Percentiles rank a stretch among this genome's conserved stretches.
phyloP scores from a whole-genome alignment of 164 flowering plant species.

The Berberis thunbergii region DNA sequence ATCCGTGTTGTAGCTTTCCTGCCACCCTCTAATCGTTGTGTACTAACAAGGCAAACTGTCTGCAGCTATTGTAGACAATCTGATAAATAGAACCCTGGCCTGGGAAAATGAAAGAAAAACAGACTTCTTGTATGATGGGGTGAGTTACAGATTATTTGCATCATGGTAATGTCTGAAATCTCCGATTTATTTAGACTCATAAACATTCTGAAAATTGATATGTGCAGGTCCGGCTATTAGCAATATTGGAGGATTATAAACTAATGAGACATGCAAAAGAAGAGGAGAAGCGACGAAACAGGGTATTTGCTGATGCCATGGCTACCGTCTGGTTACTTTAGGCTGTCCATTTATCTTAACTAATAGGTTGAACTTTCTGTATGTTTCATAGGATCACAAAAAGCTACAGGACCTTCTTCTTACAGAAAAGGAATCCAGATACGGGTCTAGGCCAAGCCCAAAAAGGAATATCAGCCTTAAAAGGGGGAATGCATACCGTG shows the following conservation, averaged over 20 bases:
- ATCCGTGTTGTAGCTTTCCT: background rate
- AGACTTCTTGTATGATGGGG: conserved; percentile 79
- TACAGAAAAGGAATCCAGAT: conserved; percentile 75
- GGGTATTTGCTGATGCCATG: conserved; percentile 34
- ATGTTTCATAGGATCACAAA: conserved; percentile 66
- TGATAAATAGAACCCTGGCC: conserved; percentile 52
- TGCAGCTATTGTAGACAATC: conserved; percentile 73
- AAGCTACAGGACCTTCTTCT: conserved; percentile 78
- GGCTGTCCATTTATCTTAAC: background rate
- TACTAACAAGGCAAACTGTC: too few relatives aligned
- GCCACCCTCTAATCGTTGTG: too few relatives aligned
- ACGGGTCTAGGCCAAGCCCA: conserved; percentile 89
- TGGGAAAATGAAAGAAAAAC: conserved; percentile 72
- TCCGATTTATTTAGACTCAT: background rate
- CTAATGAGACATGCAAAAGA: conserved; percentile 61
- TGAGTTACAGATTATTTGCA: conserved; percentile 20
- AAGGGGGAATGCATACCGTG: conserved; percentile 50
- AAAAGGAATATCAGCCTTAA: conserved; percentile 62
- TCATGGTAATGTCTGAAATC: background rate
- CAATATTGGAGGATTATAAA: conserved; percentile 77
- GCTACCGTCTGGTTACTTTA: background rate
- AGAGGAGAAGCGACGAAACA: conserved; percentile 63
- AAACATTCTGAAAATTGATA: conserved; percentile 1
- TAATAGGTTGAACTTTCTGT: background rate
- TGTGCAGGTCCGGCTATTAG: conserved; percentile 56